Base-by-base conservation (phyloP, 2,329 filamentous ascomycete species). In the Colletotrichum somersetense region DNA sequence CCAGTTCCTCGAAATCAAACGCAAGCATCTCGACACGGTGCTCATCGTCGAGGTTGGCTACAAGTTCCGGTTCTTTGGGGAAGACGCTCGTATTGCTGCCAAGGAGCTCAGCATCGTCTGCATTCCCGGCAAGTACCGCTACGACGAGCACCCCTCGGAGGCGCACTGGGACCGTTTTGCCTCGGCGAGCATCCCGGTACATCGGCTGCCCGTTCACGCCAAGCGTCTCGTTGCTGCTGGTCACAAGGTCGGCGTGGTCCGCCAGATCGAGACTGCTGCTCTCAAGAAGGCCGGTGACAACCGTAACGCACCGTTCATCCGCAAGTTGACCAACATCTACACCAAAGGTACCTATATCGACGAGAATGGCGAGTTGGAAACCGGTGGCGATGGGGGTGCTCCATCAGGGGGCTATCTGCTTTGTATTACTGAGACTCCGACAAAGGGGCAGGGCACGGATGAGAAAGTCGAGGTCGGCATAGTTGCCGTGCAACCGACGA, bases 331-430 rank as follows among this genome's bases (percentile, higher is more conserved):
- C 20, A 98, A 97, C 78, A 87, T 99, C 8, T 99, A 99, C 82
- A 99, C 96, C 11, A 99, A 98, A 81, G 96, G 95, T 55, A 99
- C 96, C 2, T 99, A 98, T 77, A 92, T 99, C 68, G 96, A 98
- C 78, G 96, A 99, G 80, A 88, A 93, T 12, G 96, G 96, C 74
- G 94, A 94, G 35, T 82, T 97, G 6, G 92, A 93, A 64, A 83
- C 85, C 66, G 79, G 78, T 76, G 83, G 67, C 77, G 85, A 77
- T 75, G 84, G 74, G 0, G 85, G 88, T 50, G 85, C 88, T 1
- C 87, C 90, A 0, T 85, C 88, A 1, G 90, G 88, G n/a, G 96
- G 96, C n/a, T 97, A 98, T 79, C 85, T 99, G 23, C 89, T 99
- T 2, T 98, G 96, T 79, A 90, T 99, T 74, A 97, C 95, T 0